These are phyloP conservation scores for Pyrenophora seminiperda DNA, from an alignment of 2,329 filamentous ascomycete species.

Conservation along the genomic window DNA sequence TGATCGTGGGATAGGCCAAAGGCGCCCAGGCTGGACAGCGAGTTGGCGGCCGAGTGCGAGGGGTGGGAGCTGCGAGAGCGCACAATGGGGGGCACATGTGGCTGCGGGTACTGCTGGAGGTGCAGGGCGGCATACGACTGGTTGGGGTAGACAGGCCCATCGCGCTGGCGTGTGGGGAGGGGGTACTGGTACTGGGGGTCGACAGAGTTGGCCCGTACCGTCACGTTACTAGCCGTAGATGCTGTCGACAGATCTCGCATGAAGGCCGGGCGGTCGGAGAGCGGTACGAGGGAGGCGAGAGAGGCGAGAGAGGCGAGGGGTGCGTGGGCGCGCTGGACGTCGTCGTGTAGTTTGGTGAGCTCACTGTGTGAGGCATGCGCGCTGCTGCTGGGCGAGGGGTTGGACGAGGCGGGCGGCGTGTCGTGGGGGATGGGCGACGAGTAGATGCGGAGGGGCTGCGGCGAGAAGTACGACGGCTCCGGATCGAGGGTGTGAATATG, in stretches of 20 bases:
- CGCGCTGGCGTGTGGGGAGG: conserved; percentile 26
- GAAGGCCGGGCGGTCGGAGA: conserved; percentile 45
- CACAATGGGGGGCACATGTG: conserved; percentile 44
- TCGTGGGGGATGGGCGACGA: conserved; percentile 38
- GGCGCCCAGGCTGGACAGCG: conserved; percentile 49
- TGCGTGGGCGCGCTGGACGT: conserved; percentile 15
- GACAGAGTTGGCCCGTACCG: conserved; percentile 46
- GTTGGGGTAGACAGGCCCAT: conserved; percentile 53
- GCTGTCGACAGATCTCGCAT: conserved; percentile 50
- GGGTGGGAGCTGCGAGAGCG: conserved; percentile 52
- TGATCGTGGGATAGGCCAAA: conserved; percentile 46
- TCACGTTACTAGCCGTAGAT: conserved; percentile 51
- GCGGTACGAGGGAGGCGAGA: conserved; percentile 19
- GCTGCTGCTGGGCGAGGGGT: conserved; percentile 41
- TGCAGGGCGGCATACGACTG: conserved; percentile 58
- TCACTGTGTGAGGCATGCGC: conserved; percentile 35
- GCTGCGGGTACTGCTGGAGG: conserved; percentile 51
- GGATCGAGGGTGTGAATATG: conserved; percentile 29
- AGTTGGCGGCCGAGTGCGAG: conserved; percentile 46
- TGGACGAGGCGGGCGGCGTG: conserved; percentile 31
- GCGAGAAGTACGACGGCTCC: conserved; percentile 48
- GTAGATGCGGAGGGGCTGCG: conserved; percentile 46
- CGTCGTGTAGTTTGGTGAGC: conserved; percentile 17
- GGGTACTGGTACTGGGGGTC: conserved; percentile 29
- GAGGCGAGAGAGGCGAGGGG: conserved; percentile 14